Base-by-base conservation (phyloP, 768 basidiomycete species). In the Dioszegia crocea region DNA sequence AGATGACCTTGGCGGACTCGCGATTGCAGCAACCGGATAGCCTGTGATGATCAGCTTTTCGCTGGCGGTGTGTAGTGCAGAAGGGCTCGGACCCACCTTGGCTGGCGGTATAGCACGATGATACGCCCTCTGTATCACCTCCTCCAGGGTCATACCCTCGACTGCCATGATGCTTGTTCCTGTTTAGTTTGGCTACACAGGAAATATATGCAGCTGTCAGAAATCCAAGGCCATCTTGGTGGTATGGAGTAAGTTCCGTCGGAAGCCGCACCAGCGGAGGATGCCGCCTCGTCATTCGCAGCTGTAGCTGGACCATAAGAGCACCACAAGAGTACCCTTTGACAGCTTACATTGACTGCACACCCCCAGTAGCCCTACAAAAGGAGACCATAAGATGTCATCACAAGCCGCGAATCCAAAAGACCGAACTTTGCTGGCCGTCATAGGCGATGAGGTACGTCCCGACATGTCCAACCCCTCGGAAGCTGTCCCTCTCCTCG, bases 371-470 rank as follows among this genome's bases (percentile, higher is more conserved):
- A n/a, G n/a, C n/a, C n/a, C n/a, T n/a, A n/a, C n/a, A n/a, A n/a
- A n/a, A n/a, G n/a, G n/a, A n/a, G n/a, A 14, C 33, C 33, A 6
- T 14, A 17, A 24, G 19, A 51, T 51, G 49, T 51, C 49, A 21
- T 36, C 6, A 3, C 49, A 51, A 16, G 61, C 66, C 5, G 36
- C 49, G 12, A 69, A 71, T 40, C 64, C 66, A 39, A 79, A 77
- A 63, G 79, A 94, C 78, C 84, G 94, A 56, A 88, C 83, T 61
- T 80, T 98, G 40, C 83, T 99, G 40, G 94, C 96, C 31, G 91
- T 93, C 74, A 98, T 99, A 66, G 96, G 94, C 39, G 96, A 98
- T 77, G 96, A 99, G 81, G 94, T 93, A 36, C 12, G 21, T 33
- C 54, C 1, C n/a, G 40, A 23, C 1, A 33, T 19, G 14, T 48